phyloP scores from a whole-genome alignment of 202 grass and related monocot species.

The Dendrocalamus latiflorus region DNA sequence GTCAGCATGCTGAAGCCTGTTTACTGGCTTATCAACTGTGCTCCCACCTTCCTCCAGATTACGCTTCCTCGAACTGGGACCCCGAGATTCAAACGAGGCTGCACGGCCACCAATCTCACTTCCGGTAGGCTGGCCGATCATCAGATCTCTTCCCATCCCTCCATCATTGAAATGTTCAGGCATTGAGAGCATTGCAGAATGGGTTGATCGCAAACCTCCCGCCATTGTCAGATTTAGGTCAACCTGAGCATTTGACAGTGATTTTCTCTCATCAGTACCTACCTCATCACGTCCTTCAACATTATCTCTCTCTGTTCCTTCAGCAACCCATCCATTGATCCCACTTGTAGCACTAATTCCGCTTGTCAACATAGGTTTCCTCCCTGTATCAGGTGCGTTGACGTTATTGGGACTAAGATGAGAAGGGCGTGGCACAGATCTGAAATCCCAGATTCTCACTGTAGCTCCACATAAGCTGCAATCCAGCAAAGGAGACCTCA shows the following conservation, averaged over 20 bases:
- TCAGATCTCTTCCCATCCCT: slow-evolving; percentile 87
- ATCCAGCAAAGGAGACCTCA: slow-evolving; percentile 89
- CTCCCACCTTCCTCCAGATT: slow-evolving; percentile 91
- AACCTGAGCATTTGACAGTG: slow-evolving; percentile 76
- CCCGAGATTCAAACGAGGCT: slow-evolving; percentile 89
- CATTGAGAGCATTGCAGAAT: slow-evolving; percentile 48
- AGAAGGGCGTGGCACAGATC: slow-evolving; percentile 55
- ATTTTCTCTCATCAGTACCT: slow-evolving; percentile 61
- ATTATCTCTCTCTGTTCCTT: slow-evolving; percentile 55
- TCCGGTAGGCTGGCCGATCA: slow-evolving; percentile 90
- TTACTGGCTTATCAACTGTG: slow-evolving; percentile 78
- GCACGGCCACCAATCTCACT: slow-evolving; percentile 85
- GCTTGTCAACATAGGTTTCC: slow-evolving; percentile 50
- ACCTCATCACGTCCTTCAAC: slow-evolving; percentile 69
- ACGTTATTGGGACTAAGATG: slow-evolving; percentile 58
- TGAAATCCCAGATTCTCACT: slow-evolving; percentile 87
- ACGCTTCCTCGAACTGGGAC: slow-evolving; percentile 84
- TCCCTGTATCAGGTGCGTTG: slow-evolving; percentile 50
- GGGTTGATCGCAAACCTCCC: slow-evolving; percentile 61
- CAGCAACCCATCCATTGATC: slow-evolving; percentile 67
- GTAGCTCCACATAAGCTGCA: slow-evolving; percentile 96
- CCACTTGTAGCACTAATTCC: slow-evolving; percentile 89
- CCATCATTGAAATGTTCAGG: slow-evolving; percentile 47
- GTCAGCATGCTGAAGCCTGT: slow-evolving; percentile 72
- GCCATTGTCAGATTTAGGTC: slow-evolving; percentile 95